Base-by-base conservation (phyloP, 2,329 filamentous ascomycete genomes). In the Penicillium palitans region DNA sequence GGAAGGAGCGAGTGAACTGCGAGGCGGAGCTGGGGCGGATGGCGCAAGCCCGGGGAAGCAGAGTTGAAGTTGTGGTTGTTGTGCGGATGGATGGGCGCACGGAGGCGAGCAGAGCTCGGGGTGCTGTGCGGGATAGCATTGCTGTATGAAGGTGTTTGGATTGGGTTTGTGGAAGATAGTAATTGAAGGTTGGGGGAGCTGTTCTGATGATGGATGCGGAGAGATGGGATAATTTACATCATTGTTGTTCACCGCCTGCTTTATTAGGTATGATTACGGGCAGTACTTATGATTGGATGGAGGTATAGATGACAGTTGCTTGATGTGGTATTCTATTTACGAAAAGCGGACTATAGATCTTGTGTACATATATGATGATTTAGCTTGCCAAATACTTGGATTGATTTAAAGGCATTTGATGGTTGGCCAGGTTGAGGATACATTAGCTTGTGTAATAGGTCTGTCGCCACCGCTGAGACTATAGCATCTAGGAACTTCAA, bases 81-180 rank as follows among this genome's bases (percentile, higher is more conserved):
- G 51, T 52, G 59, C 63, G 69, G 51, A 67, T 62, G 13, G 65
- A 60, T 33, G 67, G 55, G 29, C 68, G 63, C 47, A 65, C 21
- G 41, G 66, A 58, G 55, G 52, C 67, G 59, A 69, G 63, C 46
- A 70, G 54, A 53, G 83, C 78, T 10, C 73, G 68, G 29, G 82
- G 78, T 0, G 79, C 79, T 59, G 53, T 58, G 61, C 73, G 72
- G 46, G 70, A 70, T 29, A 76, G 61, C 73, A 78, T 74, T 73
- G 63, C 57, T 51, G 37, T 52, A 15, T 25, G 13, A 50, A 52
- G 12, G 13, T 48, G 10, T 19, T 51, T 19, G 10, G 12, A 39
- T n/a, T 21, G 45, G 21, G 27, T 29, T 41, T 40, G 19, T n/a
- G 31, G 41, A 33, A 45, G 17, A 25, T 19, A 19, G 21, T 8